Evolutionary conservation across 2,329 filamentous ascomycete genomes (phyloP).

Genomic region (Ceratocystis alfenasii): DNA sequence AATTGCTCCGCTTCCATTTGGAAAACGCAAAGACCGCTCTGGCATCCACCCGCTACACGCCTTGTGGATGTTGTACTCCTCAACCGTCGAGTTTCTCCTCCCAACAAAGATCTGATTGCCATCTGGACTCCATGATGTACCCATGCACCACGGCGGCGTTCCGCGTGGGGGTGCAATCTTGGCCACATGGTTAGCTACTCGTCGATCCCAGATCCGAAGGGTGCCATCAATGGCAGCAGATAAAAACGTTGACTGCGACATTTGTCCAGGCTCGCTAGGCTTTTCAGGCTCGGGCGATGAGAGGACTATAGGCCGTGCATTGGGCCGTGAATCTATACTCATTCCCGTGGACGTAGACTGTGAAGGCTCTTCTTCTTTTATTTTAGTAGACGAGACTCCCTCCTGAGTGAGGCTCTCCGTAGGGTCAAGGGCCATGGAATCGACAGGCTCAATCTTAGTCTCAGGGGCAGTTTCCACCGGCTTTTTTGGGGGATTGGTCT

Average conservation of each 20-base stretch:
- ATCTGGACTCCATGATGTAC: slow-evolving; percentile 88
- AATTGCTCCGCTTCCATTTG: slow-evolving; percentile 76
- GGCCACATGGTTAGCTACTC: slow-evolving; percentile 64
- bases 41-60: slow-evolving; percentile 55
- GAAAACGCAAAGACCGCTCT: slow-evolving; percentile 73
- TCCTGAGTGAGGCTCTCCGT: neutral
- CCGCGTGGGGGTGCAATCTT: slow-evolving; percentile 61
- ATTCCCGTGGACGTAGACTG: slow-evolving; percentile 1
- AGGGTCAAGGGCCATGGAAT: slow-evolving; percentile 11
- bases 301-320: slow-evolving; percentile 14
- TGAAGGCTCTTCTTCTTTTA: slow-evolving; percentile 8
- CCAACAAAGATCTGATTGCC: slow-evolving; percentile 93
- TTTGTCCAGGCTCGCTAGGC: slow-evolving; percentile 43
- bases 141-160: slow-evolving; percentile 94
- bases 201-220: slow-evolving; percentile 84
- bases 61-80: slow-evolving; percentile 84
- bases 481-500: neutral
- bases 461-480: neutral
- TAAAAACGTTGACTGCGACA: slow-evolving; percentile 70
- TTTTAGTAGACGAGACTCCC: slow-evolving; percentile 17
- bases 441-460: neutral
- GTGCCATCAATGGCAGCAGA: slow-evolving; percentile 79
- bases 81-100: slow-evolving; percentile 79
- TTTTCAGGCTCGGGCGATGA: slow-evolving; percentile 28
- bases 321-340: slow-evolving; percentile 13